Conservation (phyloP, 345 rosid species). For the Eucalyptus viminalis region DNA sequence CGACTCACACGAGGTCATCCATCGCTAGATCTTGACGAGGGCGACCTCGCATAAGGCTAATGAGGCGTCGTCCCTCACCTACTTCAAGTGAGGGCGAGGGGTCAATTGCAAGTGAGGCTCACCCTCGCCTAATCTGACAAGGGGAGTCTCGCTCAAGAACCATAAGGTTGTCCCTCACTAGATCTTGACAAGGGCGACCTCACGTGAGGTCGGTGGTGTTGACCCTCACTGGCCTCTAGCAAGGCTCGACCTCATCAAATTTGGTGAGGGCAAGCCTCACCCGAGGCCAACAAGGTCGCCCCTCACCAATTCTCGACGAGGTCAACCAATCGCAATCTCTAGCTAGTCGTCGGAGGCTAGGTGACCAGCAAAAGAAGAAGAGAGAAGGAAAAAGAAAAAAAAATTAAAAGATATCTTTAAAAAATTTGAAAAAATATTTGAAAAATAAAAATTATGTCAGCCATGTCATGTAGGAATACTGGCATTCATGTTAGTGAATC, state of each 20-base stretch:
- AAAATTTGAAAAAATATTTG: accelerated
- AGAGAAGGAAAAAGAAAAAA: no score
- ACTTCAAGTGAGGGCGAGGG: no score
- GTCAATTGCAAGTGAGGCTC: accelerated
- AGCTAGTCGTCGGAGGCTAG: accelerated
- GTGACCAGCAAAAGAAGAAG: accelerated
- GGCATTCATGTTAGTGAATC: no score
- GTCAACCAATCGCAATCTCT: accelerated
- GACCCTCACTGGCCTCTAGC: accelerated
- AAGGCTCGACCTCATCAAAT: accelerated
- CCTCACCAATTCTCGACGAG: accelerated
- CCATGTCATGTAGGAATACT: accelerated
- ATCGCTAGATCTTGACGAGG: no score
- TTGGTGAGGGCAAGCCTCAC: no score
- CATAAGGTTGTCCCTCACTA: no score
- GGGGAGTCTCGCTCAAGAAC: no score
- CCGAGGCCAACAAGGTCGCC: accelerated
- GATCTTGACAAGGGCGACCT: accelerated
- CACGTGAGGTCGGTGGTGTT: no score
- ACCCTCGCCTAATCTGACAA: accelerated
- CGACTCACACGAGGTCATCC: no score
- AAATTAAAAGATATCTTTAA: no score
- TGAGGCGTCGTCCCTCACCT: accelerated
- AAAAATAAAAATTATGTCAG: no score
- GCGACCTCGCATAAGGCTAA: accelerated